A percentile compares a stretch with the other conserved stretches of the same genome.
These are phyloP conservation scores for Candida freyschussii DNA, from an alignment of 1,139 yeast genomes.

Conservation along the genomic window DNA sequence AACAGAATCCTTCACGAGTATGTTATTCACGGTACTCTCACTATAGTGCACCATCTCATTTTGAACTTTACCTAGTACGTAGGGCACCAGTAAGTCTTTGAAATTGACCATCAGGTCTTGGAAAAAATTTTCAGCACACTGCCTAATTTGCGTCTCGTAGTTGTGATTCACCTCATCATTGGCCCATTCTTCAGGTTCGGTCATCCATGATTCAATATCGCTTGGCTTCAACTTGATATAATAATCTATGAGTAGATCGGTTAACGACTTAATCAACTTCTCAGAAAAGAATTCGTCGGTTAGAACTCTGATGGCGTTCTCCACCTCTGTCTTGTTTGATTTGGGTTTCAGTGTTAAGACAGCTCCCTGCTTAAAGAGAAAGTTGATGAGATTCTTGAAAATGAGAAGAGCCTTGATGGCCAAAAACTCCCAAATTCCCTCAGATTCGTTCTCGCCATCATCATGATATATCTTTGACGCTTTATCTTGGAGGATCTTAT, in stretches of 20 bases:
- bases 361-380: constrained; percentile 63
- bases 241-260: constrained; percentile 65
- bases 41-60: constrained; percentile 38
- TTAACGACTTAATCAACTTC: constrained; percentile 48
- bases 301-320: constrained; percentile 48
- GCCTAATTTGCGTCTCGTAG: constrained; percentile 82
- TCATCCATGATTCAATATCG: constrained; percentile 76
- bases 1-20: constrained; percentile 72
- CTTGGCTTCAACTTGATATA: constrained; percentile 68
- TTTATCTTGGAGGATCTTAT: constrained; percentile 56
- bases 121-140: constrained; percentile 83
- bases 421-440: constrained; percentile 69
- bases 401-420: constrained; percentile 68
- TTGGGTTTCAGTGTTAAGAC: constrained; percentile 55
- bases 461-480: constrained; percentile 54
- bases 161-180: constrained; percentile 72
- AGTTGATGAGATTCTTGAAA: constrained; percentile 58
- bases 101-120: constrained; percentile 68
- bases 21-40: constrained; percentile 40
- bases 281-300: constrained; percentile 54
- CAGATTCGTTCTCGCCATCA: constrained; percentile 44
- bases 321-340: constrained; percentile 57
- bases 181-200: constrained; percentile 92
- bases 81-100: constrained; percentile 55
- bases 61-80: constrained; percentile 60